Base-by-base conservation (phyloP, 306 rosid genomes). In the Fragaria ananassa region DNA sequence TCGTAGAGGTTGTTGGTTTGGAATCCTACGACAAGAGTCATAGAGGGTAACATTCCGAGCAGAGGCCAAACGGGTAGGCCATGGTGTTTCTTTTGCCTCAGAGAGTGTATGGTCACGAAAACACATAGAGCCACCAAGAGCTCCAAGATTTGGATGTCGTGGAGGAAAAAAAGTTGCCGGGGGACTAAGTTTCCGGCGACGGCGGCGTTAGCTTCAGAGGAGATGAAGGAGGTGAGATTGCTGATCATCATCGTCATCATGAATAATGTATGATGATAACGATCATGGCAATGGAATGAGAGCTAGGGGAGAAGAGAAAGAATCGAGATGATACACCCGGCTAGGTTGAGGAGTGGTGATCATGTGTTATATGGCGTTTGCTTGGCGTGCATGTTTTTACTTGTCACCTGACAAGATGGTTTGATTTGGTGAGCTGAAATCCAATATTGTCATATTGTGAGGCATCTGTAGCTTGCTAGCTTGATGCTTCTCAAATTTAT, bases 391-490 rank as follows among this genome's bases (percentile, higher is more conserved):
- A 63, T 88, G 85, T 35, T 82, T 78, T 76, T 69, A 7, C 50
- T 61, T 18, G 29, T 56, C 61, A 56, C 13, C 14, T 27, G 46
- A 1, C 17, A 35, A 70, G 29, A 64, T 4, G 87, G 82, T 87
- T 81, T 51, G 75, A 87, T 87, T 93, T 90, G 98, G 98, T 93
- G 89, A 90, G 85, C 97, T 80, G 90, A 92, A 88, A 83, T 27
- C 31, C 10, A 10, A 10, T 46, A 68, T 78, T 35, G 69, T 64
- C 69, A 34, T 34, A 64, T 35, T 62, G 68, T 13, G 21, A 31
- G 21, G 11, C 66, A 13, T 61, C 17, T 60, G 66, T 60, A 25
- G 39, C 19, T 4, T 12, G 66, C 66, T 60, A 12, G 65, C 37
- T 61, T 29, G n/a, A 25, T 13, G 19, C 68, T 62, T 62, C 35